Percentiles rank a stretch among this genome's conserved stretches.
Evolutionary conservation across 1,139 yeast genomes (phyloP).

Genomic region (Blastobotrys ciferrii): DNA sequence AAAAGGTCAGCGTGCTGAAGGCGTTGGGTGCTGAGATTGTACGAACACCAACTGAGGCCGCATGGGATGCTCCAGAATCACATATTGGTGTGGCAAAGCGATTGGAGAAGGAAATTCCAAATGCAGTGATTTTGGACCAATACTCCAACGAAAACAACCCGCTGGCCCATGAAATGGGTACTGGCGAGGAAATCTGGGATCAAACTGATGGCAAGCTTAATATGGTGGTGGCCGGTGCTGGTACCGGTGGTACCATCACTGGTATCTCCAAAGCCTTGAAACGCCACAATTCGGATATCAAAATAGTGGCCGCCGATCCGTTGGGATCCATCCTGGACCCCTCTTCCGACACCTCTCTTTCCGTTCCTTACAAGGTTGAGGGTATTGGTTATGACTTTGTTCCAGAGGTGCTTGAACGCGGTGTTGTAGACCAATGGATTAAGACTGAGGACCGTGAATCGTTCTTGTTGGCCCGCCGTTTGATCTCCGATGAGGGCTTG

Average conservation of each 20-base stretch:
- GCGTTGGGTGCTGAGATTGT: constrained; percentile 90
- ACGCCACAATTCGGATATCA: constrained; percentile 61
- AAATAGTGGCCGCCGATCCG: constrained; percentile 81
- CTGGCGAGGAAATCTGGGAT: constrained; percentile 84
- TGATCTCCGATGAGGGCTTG: constrained; percentile 82
- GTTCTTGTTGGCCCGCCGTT: constrained; percentile 76
- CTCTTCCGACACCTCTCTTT: constrained; percentile 58
- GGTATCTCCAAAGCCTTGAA: constrained; percentile 79
- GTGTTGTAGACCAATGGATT: constrained; percentile 72
- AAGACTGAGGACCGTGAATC: constrained; percentile 84
- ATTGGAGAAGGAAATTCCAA: constrained; percentile 80
- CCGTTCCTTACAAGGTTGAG: constrained; percentile 72
- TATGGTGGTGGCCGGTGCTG: constrained; percentile 86
- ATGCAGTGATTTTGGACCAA: constrained; percentile 83
- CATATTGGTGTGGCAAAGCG: constrained; percentile 87
- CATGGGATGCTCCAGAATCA: constrained; percentile 90
- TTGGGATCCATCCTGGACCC: constrained; percentile 88
- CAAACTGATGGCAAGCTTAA: constrained; percentile 73
- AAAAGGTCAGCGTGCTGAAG: constrained; percentile 82
- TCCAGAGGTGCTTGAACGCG: constrained; percentile 75
- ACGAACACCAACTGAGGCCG: constrained; percentile 91
- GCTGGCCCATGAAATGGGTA: constrained; percentile 78
- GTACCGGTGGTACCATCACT: constrained; percentile 82
- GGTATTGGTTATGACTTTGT: constrained; percentile 91
- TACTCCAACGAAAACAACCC: constrained; percentile 80